Evolutionary conservation across 2,329 filamentous ascomycete genomes (phyloP), one percentile per base, ranked within the genome.

Genomic region (Arthrinium puccinioides): DNA sequence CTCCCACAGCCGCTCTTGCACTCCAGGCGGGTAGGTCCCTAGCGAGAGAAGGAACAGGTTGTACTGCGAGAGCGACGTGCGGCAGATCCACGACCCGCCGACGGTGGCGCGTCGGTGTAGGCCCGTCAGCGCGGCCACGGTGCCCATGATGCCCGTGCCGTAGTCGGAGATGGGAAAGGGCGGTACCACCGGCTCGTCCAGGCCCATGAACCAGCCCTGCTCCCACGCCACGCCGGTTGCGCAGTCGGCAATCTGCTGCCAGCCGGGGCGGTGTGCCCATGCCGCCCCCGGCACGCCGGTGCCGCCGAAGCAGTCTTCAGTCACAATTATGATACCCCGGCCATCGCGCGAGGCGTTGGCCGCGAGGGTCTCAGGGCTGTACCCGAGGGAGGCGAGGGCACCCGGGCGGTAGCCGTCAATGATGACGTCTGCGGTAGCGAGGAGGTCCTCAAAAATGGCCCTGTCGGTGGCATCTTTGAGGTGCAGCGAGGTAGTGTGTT

Each of bases 231-330:
- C 50, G 21, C 60, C 60, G 4, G 56, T 59, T 21, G 60, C 49
- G 44, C 56, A 61, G 43, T 62, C 60, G 16, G 56, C 56, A 28
- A 62, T 61, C 42, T 63, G 59, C 42, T 63, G 82, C 82, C 82
- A 86, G 6, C 82, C 82, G 5, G 79, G 73, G 4, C 81, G 67
- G 7, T 62, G 58, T 1, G 74, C 69, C 81, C 80, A 85, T 41
- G 80, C 75, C 14, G 67, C 50, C 6, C 47, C 52, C 26, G 37
- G 43, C 19, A 48, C 37, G 18, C 71, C 74, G 21, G 70, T 61
- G 23, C 74, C 77, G 1, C 82, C 82, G 47, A 85, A 86, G 53
- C 82, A 86, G 53, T 86, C 79, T 55, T 87, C 82, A 23, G 74
- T 72, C 7, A 84, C 77, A 48, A 84, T 83, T 6, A 86, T 68